Evolutionary conservation across 176 grass and related monocot genomes (phyloP).

Genomic region (Aegilops bicornis): DNA sequence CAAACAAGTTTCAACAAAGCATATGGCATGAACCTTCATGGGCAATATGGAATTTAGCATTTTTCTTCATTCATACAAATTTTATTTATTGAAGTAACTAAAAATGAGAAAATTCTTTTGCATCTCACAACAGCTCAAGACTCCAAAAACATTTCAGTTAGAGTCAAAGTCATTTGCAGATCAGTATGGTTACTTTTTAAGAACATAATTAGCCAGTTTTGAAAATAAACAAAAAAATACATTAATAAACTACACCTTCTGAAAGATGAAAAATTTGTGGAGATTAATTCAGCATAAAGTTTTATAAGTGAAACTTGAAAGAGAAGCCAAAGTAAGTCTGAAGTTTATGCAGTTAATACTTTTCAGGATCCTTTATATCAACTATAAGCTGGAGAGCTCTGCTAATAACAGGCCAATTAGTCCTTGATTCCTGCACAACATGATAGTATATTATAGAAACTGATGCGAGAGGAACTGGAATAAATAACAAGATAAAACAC

Average conservation of each 20-base stretch:
- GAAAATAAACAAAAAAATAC: background rate
- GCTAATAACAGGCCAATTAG: slow-evolving; percentile 76
- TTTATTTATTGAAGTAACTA: background rate
- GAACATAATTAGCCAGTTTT: background rate
- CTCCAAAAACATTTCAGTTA: background rate
- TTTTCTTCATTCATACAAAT: background rate
- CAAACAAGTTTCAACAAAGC: background rate
- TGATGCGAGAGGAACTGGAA: background rate
- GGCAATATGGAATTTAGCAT: background rate
- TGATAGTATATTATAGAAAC: background rate
- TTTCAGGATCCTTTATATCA: slow-evolving; percentile 78
- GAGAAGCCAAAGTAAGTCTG: slow-evolving; percentile 23
- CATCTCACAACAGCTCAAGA: background rate
- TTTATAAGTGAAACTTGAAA: background rate
- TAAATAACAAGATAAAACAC: slow-evolving; percentile 14
- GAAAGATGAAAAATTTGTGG: background rate
- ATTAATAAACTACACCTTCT: background rate
- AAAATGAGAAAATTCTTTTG: slow-evolving; percentile 7
- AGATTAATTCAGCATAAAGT: slow-evolving; percentile 15
- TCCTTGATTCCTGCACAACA: slow-evolving; percentile 63
- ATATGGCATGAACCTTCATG: background rate
- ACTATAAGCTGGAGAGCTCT: slow-evolving; percentile 84
- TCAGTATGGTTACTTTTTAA: background rate
- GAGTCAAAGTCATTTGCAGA: slow-evolving; percentile 1
- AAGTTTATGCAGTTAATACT: slow-evolving; percentile 48